These are phyloP conservation scores for Sporothrix schenckii DNA, from an alignment of 2,329 filamentous ascomycete genomes.

Conservation along the genomic window DNA sequence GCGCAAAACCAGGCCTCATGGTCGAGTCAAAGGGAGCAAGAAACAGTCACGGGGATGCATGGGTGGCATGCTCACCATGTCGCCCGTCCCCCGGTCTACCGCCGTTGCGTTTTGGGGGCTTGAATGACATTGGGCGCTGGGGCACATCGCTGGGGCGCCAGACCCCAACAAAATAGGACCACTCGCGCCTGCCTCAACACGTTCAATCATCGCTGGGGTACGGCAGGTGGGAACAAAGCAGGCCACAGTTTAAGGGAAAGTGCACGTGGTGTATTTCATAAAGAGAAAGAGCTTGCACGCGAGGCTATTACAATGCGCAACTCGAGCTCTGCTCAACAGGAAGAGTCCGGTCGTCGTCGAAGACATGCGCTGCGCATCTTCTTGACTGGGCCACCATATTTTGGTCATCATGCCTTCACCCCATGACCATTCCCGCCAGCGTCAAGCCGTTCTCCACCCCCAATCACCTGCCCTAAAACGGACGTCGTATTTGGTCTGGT, in stretches of 20 bases:
- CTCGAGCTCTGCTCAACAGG: not conserved
- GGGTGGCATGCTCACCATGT: not conserved
- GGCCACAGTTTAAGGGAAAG: not conserved
- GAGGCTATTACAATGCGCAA: not conserved
- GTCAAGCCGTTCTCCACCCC: not conserved
- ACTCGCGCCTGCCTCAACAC: constrained; percentile 20
- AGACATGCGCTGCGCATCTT: constrained; percentile 14
- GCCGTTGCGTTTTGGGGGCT: not conserved
- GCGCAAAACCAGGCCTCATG: not conserved
- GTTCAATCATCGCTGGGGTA: constrained; percentile 1
- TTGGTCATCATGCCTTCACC: not conserved
- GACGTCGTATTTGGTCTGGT: not conserved
- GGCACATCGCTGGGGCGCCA: constrained; percentile 5
- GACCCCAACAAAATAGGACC: constrained; percentile 25
- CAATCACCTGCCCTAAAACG: constrained; percentile 1
- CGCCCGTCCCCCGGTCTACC: not conserved
- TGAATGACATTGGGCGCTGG: not conserved
- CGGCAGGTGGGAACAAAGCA: not conserved
- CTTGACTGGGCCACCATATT: not conserved
- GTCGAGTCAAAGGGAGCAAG: not conserved
- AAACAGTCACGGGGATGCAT: constrained; percentile 16
- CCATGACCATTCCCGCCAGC: not conserved
- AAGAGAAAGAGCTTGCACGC: not conserved
- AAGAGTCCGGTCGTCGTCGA: not conserved
- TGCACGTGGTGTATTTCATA: not conserved